Base-by-base conservation (phyloP, 331 rosid genomes). In the Telfairia occidentalis region DNA sequence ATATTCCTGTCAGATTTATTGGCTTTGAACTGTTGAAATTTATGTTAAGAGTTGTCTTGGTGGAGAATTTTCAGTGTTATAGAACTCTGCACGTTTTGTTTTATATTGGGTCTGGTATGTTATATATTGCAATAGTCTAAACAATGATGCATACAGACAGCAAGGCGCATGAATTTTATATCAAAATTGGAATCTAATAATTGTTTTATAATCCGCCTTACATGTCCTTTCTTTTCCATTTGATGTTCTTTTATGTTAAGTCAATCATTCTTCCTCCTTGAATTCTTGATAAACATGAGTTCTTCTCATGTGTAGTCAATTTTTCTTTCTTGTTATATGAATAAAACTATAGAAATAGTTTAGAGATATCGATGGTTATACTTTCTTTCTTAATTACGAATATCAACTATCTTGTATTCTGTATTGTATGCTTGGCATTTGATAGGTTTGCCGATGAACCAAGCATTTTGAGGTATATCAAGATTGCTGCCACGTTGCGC, bases 401-500 rank as follows among this genome's bases (percentile, higher is more conserved):
- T 49, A 32, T n/a, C 66, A 74, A 9, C 38, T 58, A 37, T 75
- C 15, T 15, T 55, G 7, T 37, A 40, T 37, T 40, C 55, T 28
- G 24, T 76, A n/a, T 78, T 71, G 74, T 71, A 77, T 64, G 38
- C 67, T 77, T 59, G 19, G 15, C 60, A 43, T 65, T 46, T 35
- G 32, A 49, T 76, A 95, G 98, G 75, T 95, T 78, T 85, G 87
- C 86, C 76, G 92, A 87, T 73, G 98, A 95, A 75, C 98, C 92
- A 63, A 91, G 89, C 84, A 90, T 95, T 72, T 86, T 95, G 97
- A 87, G 80, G 90, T 95, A 95, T 73, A 90, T 95, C 84, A 95
- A 95, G 88, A 91, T 95, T 73, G 98, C 98, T 3, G 96, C 96
- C 48, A 78, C 80, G 30, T 88, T 95, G 83, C 93, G 83, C 30